Evolutionary conservation across 306 rosid genomes (phyloP), one percentile per base, ranked within the genome.

Genomic region (Potentilla sterilis): DNA sequence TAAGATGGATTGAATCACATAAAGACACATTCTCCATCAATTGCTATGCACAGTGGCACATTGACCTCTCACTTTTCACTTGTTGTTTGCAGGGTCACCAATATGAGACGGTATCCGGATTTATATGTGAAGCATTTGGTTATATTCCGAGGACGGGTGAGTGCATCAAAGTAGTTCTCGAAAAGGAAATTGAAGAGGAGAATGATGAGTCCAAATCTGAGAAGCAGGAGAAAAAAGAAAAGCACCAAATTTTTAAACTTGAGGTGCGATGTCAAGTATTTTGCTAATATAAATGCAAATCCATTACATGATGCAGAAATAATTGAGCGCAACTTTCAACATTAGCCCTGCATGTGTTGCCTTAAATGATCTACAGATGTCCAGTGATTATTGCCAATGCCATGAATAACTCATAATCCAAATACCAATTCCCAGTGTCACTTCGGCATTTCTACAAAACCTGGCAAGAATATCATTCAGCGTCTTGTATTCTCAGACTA

Each of bases 81-180:
- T 73, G 38, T 57, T 9, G 67, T 65, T 77, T 72, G 69, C 88
- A 96, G 99, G 99, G 97, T 83, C 92, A 89, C 78, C 99, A 92
- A 85, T 96, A 96, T 67, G 99, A 96, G 86, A 96, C 99, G 2
- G 99, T 96, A 44, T 96, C 99, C 0, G 99, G 99, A 72, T 96
- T 96, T 82, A 91, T 92, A 62, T 96, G 99, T 24, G 99, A 89
- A 85, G 89, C 93, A 65, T 95, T 95, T 87, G 99, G 99, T 80
- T 92, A 96, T 75, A 96, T 92, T 75, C 99, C 98, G 18, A 89
- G 96, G 87, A 96, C 98, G 6, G 99, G 99, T 11, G 98, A 96
- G 87, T 84, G 81, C 82, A 85, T 92, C 82, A 92, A 90, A 86
- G 87, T 96, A 57, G 90, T 90, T 73, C 94, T 96, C 54, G 99